Conservation (phyloP, 768 basidiomycete genomes). For the Agrocybe praecox region DNA sequence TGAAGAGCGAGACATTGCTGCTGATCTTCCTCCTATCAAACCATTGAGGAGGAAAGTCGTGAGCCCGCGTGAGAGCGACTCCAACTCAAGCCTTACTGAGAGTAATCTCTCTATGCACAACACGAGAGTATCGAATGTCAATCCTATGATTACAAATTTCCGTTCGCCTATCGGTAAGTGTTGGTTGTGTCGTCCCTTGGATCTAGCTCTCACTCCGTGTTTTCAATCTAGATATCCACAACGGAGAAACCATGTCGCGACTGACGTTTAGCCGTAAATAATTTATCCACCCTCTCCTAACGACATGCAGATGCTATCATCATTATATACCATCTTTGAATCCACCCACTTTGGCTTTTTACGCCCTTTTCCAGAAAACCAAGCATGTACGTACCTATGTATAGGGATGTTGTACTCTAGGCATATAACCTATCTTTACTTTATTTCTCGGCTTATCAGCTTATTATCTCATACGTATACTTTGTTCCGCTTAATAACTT, state of each 20-base stretch:
- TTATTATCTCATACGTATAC: background rate
- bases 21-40: conserved; percentile 33
- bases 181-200: background rate
- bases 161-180: conserved; percentile 69
- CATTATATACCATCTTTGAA: background rate
- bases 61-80: conserved; percentile 29
- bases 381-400: background rate
- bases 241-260: conserved; percentile 27
- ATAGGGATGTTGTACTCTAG: background rate
- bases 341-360: background rate
- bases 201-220: background rate
- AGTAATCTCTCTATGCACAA: conserved; percentile 47
- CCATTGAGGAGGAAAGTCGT: conserved; percentile 42
- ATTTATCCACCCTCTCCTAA: background rate
- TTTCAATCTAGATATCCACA: conserved; percentile 23
- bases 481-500: background rate
- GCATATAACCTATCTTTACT: background rate
- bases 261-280: conserved; percentile 34
- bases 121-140: conserved; percentile 34
- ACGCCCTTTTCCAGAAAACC: conserved; percentile 3
- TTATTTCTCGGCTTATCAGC: background rate
- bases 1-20: conserved; percentile 31
- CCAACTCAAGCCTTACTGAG: conserved; percentile 42
- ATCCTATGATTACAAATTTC: conserved; percentile 63
- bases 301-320: background rate